Evolutionary conservation across 345 rosid genomes (phyloP).

Genomic region (Eucalyptus regnans): DNA sequence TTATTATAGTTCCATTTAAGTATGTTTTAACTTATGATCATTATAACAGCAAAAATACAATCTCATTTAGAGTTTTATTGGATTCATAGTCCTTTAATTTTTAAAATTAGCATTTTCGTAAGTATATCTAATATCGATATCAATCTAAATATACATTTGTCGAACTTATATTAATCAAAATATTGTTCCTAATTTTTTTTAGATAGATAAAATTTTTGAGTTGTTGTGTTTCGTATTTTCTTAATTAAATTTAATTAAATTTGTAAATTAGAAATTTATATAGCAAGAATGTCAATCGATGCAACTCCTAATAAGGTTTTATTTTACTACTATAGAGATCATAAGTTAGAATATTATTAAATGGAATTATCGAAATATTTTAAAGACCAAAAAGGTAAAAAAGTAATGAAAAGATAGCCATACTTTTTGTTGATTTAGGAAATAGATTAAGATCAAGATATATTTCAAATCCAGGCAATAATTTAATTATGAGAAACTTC

Average conservation of each 20-base stretch:
- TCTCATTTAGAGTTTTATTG: neutral
- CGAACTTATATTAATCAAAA: neutral
- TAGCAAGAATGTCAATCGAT: neutral
- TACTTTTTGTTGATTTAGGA: neutral
- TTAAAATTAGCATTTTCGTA: neutral
- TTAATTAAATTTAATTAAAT: neutral
- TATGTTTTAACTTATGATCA: neutral
- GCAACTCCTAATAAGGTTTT: neutral
- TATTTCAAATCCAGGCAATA: neutral
- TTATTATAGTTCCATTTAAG: neutral
- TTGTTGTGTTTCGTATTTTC: neutral
- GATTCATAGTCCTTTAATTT: too few species aligned
- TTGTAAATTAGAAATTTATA: neutral
- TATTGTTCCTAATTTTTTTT: neutral
- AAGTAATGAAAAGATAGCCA: neutral
- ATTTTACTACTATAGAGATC: neutral
- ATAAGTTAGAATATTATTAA: neutral
- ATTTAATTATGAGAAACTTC: neutral
- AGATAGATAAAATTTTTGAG: neutral
- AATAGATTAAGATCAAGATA: neutral
- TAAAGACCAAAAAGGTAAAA: neutral
- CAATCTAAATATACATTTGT: neutral
- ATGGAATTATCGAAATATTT: neutral
- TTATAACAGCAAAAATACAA: neutral
- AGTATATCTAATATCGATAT: neutral